Conservation (phyloP, 805 yeast species). For the Clavispora fructus region DNA sequence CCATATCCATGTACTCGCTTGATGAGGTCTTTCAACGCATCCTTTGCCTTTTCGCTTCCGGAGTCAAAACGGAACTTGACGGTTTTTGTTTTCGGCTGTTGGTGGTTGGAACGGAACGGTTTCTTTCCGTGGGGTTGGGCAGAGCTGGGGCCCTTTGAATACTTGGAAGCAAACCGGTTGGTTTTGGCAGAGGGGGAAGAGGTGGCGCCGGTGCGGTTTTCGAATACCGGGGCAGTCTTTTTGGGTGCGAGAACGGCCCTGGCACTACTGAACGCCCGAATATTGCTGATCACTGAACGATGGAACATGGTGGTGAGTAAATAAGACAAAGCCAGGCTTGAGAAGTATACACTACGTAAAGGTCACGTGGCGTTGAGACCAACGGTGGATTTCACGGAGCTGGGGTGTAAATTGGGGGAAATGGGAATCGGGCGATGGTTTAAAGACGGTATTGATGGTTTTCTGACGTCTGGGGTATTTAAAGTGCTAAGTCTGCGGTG, state of each 20-base stretch:
- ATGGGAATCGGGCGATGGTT: no score
- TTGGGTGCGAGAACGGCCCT: background rate
- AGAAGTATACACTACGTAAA: no score
- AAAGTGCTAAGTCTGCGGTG: no score
- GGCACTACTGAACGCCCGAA: background rate
- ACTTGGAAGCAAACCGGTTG: conserved; percentile 2
- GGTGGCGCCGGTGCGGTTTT: background rate
- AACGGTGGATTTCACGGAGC: no score
- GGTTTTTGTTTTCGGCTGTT: background rate
- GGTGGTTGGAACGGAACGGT: background rate
- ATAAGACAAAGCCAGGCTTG: background rate
- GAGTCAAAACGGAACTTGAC: conserved; percentile 18
- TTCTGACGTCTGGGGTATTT: no score
- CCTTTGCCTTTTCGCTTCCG: conserved; percentile 24
- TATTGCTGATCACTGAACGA: background rate
- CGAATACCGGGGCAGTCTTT: background rate
- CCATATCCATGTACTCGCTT: conserved; percentile 14
- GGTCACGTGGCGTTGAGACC: no score
- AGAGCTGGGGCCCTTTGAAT: background rate
- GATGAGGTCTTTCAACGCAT: conserved; percentile 23
- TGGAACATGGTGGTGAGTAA: background rate
- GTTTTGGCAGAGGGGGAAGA: background rate
- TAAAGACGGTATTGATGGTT: no score
- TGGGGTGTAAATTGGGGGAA: no score
- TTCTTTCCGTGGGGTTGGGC: background rate